These are phyloP conservation scores for Pterulicium gracile DNA, from an alignment of 1,284 basidiomycete genomes.

Conservation along the genomic window DNA sequence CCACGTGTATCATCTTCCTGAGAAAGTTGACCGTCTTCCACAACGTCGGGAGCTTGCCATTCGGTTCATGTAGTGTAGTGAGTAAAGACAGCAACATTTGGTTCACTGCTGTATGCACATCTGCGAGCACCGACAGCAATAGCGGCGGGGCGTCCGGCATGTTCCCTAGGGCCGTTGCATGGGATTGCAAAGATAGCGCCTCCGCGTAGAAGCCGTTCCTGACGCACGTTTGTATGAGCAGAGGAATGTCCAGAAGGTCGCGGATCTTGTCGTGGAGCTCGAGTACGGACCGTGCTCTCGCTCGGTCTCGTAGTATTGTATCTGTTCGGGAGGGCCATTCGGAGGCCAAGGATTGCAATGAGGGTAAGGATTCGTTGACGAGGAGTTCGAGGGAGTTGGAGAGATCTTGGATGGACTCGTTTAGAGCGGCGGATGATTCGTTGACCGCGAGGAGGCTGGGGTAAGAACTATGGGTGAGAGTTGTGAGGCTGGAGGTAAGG, in stretches of 20 bases:
- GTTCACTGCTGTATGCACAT: conserved; percentile 65
- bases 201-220: conserved; percentile 87
- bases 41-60: conserved; percentile 76
- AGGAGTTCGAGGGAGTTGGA: conserved; percentile 59
- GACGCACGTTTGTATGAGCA: conserved; percentile 85
- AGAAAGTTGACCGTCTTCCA: conserved; percentile 84
- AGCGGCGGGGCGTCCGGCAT: conserved; percentile 31
- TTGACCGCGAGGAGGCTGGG: conserved; percentile 82
- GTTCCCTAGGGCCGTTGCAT: conserved; percentile 36
- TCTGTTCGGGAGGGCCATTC: conserved; percentile 42
- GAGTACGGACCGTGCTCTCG: conserved; percentile 69
- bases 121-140: conserved; percentile 50
- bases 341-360: conserved; percentile 57
- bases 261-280: conserved; percentile 87
- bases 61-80: conserved; percentile 68
- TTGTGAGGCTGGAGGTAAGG: conserved; percentile 78
- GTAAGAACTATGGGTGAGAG: conserved; percentile 82
- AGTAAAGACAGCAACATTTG: conserved; percentile 74
- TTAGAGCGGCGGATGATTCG: conserved; percentile 58
- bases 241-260: conserved; percentile 83
- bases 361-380: conserved; percentile 55
- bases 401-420: conserved; percentile 50
- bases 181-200: conserved; percentile 72
- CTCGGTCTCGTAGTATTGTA: conserved; percentile 50
- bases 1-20: conserved; percentile 48